These are phyloP conservation scores for Verticillium zaregamsianum DNA, from an alignment of 2,329 filamentous ascomycete species.

Conservation along the genomic window DNA sequence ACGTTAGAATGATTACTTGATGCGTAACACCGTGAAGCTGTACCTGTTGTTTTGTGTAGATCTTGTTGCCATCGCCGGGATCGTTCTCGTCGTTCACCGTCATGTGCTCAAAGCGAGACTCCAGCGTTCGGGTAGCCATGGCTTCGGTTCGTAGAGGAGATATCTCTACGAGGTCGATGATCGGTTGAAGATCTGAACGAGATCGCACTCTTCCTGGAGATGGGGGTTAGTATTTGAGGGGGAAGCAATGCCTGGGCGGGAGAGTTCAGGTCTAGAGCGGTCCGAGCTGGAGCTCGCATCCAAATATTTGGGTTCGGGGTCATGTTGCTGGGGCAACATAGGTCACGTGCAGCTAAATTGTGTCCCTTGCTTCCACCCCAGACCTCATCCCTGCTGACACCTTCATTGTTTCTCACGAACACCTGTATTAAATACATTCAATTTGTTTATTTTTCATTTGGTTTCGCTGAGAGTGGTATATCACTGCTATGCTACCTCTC, in stretches of 20 bases:
- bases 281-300: neutral
- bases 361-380: neutral
- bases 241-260: neutral
- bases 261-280: neutral
- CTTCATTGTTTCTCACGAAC: too few relatives aligned
- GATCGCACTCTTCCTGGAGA: neutral
- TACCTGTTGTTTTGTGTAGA: conserved; percentile 76
- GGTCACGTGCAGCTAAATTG: neutral
- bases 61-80: conserved; percentile 44
- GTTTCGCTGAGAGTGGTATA: too few relatives aligned
- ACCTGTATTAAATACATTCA: too few relatives aligned
- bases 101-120: conserved; percentile 85
- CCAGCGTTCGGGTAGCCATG: conserved; percentile 75
- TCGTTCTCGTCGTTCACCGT: conserved; percentile 88
- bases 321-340: neutral
- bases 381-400: neutral
- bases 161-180: neutral
- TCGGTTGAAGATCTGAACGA: neutral
- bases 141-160: conserved; percentile 2
- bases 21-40: neutral
- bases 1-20: neutral
- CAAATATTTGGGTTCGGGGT: neutral
- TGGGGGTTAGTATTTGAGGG: neutral
- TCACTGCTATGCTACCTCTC: too few relatives aligned
- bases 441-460: too few relatives aligned